Percentiles rank a stretch among this genome's conserved stretches.
These are phyloP conservation scores for Leucosporidium creatinivorum DNA, from an alignment of 768 basidiomycete species.

Conservation along the genomic window DNA sequence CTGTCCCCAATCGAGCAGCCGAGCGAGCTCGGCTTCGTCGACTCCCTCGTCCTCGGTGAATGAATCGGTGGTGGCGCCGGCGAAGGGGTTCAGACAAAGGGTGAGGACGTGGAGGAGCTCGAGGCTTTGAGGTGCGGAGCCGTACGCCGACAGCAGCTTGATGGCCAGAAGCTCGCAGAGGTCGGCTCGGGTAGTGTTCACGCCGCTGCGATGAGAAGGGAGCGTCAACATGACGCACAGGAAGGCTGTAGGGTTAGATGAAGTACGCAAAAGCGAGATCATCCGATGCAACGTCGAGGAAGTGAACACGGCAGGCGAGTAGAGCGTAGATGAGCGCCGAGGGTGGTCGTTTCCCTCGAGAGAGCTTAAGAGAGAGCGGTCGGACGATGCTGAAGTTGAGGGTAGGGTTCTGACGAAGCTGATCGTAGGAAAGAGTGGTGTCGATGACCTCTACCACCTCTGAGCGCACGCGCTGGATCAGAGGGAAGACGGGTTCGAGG, in stretches of 20 bases:
- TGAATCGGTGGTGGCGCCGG: slow-evolving; percentile 62
- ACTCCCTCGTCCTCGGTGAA: slow-evolving; percentile 57
- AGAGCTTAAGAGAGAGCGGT: slow-evolving; percentile 16
- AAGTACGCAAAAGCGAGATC: no score
- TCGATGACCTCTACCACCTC: slow-evolving; percentile 16
- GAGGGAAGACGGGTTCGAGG: slow-evolving; percentile 22
- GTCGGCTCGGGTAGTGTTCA: slow-evolving; percentile 64
- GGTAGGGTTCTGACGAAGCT: slow-evolving; percentile 10
- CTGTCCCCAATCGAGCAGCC: slow-evolving; percentile 44
- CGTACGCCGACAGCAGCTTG: slow-evolving; percentile 36
- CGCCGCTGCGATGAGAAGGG: slow-evolving; percentile 30
- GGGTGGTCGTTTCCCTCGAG: slow-evolving; percentile 5
- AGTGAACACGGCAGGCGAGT: slow-evolving; percentile 2
- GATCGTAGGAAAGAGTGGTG: slow-evolving; percentile 17
- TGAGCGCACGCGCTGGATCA: slow-evolving; percentile 15
- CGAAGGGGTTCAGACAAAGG: slow-evolving; percentile 73
- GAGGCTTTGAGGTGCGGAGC: slow-evolving; percentile 38
- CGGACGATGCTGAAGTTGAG: slow-evolving; percentile 26
- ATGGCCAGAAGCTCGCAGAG: slow-evolving; percentile 48
- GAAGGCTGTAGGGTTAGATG: no score
- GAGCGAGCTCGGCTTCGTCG: slow-evolving; percentile 56
- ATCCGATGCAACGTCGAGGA: not conserved
- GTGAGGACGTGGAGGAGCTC: slow-evolving; percentile 72
- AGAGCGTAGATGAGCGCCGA: slow-evolving; percentile 18
- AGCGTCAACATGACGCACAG: not conserved